Evolutionary conservation across 805 yeast species (phyloP).

Genomic region (Blastobotrys muscicola): DNA sequence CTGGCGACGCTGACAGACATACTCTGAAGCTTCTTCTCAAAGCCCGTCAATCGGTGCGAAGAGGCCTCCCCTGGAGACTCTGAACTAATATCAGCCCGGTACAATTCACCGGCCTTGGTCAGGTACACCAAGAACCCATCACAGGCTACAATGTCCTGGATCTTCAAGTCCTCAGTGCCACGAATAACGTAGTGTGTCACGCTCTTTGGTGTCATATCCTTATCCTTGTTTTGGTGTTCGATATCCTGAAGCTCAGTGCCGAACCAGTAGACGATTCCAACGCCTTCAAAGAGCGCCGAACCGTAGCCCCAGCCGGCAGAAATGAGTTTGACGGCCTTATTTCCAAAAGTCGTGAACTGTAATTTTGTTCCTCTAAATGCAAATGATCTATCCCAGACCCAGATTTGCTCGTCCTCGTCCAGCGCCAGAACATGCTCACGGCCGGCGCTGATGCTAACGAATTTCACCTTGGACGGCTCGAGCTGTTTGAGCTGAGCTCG

Average conservation of each 20-base stretch:
- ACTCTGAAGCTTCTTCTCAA: slow-evolving; percentile 27
- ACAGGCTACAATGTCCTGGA: slow-evolving; percentile 49
- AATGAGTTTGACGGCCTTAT: slow-evolving; percentile 17
- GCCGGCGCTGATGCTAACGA: slow-evolving; percentile 50
- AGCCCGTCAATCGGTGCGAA: slow-evolving; percentile 19
- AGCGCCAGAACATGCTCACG: slow-evolving; percentile 55
- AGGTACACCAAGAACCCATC: slow-evolving; percentile 44
- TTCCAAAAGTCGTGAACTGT: slow-evolving; percentile 7
- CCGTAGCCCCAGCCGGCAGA: slow-evolving; percentile 62
- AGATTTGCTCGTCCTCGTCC: slow-evolving; percentile 39
- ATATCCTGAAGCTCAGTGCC: slow-evolving; percentile 25
- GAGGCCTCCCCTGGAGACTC: slow-evolving; percentile 10
- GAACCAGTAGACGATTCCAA: slow-evolving; percentile 56
- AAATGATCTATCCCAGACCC: slow-evolving; percentile 48
- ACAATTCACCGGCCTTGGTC: slow-evolving; percentile 35
- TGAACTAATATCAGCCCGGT: slow-evolving; percentile 27
- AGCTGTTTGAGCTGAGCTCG: slow-evolving; percentile 3
- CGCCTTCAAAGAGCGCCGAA: slow-evolving; percentile 37
- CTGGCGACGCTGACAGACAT: slow-evolving; percentile 14
- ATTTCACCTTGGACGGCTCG: slow-evolving; percentile 15
- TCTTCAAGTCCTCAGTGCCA: slow-evolving; percentile 5
- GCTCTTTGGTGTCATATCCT: neutral
- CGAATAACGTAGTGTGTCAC: slow-evolving; percentile 7
- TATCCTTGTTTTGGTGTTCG: slow-evolving; percentile 2
- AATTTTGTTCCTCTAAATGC: slow-evolving; percentile 11